phyloP scores from a whole-genome alignment of 139 green algal species.

The Chlamydomonas sp. region DNA sequence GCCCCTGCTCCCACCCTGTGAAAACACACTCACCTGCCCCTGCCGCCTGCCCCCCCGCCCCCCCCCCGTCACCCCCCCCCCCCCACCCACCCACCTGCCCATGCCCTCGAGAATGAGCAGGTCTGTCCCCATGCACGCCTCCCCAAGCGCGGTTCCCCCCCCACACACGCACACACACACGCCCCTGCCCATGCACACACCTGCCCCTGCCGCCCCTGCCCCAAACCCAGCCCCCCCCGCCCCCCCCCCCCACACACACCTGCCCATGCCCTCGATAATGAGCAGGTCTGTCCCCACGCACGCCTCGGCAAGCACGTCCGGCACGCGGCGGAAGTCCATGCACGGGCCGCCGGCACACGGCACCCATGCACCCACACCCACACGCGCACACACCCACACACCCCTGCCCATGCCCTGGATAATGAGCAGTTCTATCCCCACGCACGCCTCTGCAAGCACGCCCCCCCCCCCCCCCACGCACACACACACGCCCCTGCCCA shows the following conservation, averaged over 20 bases:
- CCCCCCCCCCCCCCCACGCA: background rate
- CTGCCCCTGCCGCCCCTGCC: background rate
- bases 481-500: background rate
- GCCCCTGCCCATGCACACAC: too few species aligned
- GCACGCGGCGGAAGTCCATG: background rate
- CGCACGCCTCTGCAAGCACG: background rate
- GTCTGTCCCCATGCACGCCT: conserved; percentile 72
- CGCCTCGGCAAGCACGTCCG: conserved; percentile 38
- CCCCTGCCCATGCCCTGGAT: background rate
- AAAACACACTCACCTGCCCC: background rate
- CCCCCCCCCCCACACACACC: conserved; percentile 6
- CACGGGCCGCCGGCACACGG: background rate
- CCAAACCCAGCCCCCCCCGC: background rate
- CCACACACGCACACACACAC: too few species aligned
- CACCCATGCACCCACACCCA: background rate
- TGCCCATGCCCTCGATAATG: conserved; percentile 94
- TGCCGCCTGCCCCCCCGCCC: background rate
- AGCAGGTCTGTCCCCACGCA: conserved; percentile 79
- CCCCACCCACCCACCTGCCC: background rate
- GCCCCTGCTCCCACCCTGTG: too few species aligned
- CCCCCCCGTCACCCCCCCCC: background rate
- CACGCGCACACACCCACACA: background rate
- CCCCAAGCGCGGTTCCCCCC: too few species aligned
- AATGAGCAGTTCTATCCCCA: background rate
- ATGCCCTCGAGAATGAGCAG: conserved; percentile 90